Base-by-base conservation (phyloP, 306 rosid species). In the Vigna radiata region DNA sequence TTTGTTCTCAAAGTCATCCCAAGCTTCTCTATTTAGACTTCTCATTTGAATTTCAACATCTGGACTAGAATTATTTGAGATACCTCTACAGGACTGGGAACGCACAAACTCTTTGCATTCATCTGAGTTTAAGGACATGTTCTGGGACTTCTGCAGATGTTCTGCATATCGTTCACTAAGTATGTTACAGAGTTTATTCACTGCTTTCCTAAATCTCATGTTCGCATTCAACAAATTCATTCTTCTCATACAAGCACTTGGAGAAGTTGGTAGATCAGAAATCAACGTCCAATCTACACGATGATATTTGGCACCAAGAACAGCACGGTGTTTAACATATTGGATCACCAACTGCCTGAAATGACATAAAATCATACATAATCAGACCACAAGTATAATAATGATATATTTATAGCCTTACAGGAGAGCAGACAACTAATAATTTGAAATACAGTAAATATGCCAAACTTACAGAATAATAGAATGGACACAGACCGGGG, bases 271-370 rank as follows among this genome's bases (percentile, higher is more conserved):
- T 70, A 95, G 93, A 76, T 92, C 86, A 79, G 91, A 54, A 87
- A 92, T 75, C 39, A 88, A 83, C 21, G 81, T 47, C 98, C 97
- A 95, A 80, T 86, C 88, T 48, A 69, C 73, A 27, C 97, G 96
- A 82, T 91, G 89, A 89, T 73, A 83, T 43, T 77, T 89, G 61
- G 89, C 88, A 62, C 98, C 97, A 58, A 86, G 91, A 65, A 80
- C 85, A 53, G 90, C 97, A 71, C 97, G 98, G 73, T 88, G 77
- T 85, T 88, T 89, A 75, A 77, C 96, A 79, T 95, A 95, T 77
- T 92, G 96, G 81, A 92, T 85, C 87, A 92, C 78, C 92, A 92
- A 70, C 79, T 87, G 84, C 92, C 97, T 95, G 91, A 72, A 89
- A 67, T 64, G 78, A 63, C 75, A 72, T 43, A 75, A 61, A 66